These are phyloP conservation scores for Boletus tylopilopsis DNA, from an alignment of 768 basidiomycete genomes.

Conservation along the genomic window DNA sequence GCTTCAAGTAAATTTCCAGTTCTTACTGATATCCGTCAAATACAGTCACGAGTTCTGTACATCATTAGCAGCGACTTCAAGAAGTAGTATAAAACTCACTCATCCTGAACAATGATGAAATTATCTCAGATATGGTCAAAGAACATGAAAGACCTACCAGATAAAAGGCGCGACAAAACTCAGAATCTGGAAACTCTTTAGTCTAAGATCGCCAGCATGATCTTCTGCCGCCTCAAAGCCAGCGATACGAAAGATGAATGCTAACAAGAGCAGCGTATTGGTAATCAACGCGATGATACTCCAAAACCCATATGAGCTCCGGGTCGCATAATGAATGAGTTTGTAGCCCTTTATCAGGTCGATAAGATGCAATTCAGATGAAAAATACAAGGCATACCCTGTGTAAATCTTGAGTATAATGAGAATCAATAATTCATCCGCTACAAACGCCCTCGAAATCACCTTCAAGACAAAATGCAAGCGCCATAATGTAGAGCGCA, in stretches of 20 bases:
- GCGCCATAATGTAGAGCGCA: slow-evolving; percentile 70
- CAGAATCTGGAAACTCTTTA: slow-evolving; percentile 83
- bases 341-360: slow-evolving; percentile 53
- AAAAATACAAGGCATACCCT: slow-evolving; percentile 14
- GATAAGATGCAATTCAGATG: not conserved
- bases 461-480: slow-evolving; percentile 83
- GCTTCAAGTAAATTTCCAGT: not conserved
- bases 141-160: slow-evolving; percentile 50
- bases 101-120: slow-evolving; percentile 52
- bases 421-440: slow-evolving; percentile 38
- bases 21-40: slow-evolving; percentile 78
- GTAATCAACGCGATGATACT: slow-evolving; percentile 65
- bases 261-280: slow-evolving; percentile 65
- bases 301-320: slow-evolving; percentile 84
- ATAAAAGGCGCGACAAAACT: slow-evolving; percentile 87
- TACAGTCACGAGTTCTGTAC: slow-evolving; percentile 68
- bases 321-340: slow-evolving; percentile 70
- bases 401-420: slow-evolving; percentile 17
- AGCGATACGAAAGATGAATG: slow-evolving; percentile 68
- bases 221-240: slow-evolving; percentile 43
- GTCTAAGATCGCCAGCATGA: slow-evolving; percentile 36
- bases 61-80: not conserved
- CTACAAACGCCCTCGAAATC: slow-evolving; percentile 10
- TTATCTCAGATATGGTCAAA: not conserved
- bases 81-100: slow-evolving; percentile 46